Conservation (phyloP, 2,329 filamentous ascomycete genomes). For the Ascochyta clinopodiicola region DNA sequence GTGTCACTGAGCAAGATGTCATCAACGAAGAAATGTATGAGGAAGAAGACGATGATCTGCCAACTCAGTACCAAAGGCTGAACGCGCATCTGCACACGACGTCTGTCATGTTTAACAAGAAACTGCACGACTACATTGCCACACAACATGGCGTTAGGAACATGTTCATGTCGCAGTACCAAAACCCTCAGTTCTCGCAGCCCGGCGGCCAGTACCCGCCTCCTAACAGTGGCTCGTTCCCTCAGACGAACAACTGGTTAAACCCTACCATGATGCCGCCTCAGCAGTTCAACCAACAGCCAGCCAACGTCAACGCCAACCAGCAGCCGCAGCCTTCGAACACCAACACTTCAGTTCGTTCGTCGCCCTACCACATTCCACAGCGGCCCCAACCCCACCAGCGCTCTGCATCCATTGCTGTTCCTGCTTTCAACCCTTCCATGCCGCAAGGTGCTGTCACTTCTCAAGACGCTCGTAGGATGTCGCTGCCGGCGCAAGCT, state of each 20-base stretch:
- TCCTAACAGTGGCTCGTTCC: slow-evolving; percentile 29
- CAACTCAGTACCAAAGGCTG: slow-evolving; percentile 69
- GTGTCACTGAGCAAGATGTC: slow-evolving; percentile 85
- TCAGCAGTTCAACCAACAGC: slow-evolving; percentile 41
- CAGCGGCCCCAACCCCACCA: slow-evolving; percentile 47
- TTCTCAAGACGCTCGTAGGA: slow-evolving; percentile 43
- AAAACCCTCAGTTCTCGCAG: slow-evolving; percentile 26
- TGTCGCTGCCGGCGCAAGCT: slow-evolving; percentile 52
- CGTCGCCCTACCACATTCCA: slow-evolving; percentile 56
- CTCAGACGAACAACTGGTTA: slow-evolving; percentile 34
- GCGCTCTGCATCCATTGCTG: slow-evolving; percentile 55
- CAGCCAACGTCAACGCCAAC: slow-evolving; percentile 26
- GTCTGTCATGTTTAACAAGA: slow-evolving; percentile 66
- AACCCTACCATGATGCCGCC: slow-evolving; percentile 44
- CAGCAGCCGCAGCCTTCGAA: slow-evolving; percentile 28
- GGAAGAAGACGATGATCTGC: slow-evolving; percentile 84
- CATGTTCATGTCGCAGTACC: slow-evolving; percentile 45
- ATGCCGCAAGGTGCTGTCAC: slow-evolving; percentile 28
- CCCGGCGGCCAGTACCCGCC: slow-evolving; percentile 25
- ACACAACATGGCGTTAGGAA: slow-evolving; percentile 64
- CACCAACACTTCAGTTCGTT: slow-evolving; percentile 45
- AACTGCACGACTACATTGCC: slow-evolving; percentile 65
- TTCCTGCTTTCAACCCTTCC: slow-evolving; percentile 47
- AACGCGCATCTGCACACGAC: slow-evolving; percentile 67
- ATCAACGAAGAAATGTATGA: slow-evolving; percentile 95